Base-by-base conservation (phyloP, 108 stramenopile genomes). In the Fragilariopsis cylindrus region DNA sequence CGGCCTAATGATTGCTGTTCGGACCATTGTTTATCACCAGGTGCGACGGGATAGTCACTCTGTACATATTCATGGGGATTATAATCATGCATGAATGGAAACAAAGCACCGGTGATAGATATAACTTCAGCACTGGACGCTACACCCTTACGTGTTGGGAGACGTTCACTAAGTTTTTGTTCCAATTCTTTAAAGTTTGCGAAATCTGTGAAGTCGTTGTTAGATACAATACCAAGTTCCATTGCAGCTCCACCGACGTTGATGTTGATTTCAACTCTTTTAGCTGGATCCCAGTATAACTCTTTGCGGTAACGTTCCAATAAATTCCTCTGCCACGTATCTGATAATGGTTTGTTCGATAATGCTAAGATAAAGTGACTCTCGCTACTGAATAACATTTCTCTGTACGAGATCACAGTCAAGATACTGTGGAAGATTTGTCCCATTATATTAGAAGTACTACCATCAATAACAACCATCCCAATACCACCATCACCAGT, bases 1-100 rank as follows among this genome's bases (percentile, higher is more conserved):
- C 77, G 81, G 9, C 85, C 92, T 44, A 90, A 55, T 8, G 92
- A 82, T 18, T 87, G 73, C 72, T 93, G 92, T 47, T 77, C 54
- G 30, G 79, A 62, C 72, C 83, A 93, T 54, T 93, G 92, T 40
- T 85, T 76, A 47, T 84, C 49, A 39, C 87, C 79, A 18, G 72
- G 78, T 43, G 55, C 50, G 6, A 48, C 58, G 5, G 48, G 44
- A 48, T 72, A 79, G n/a, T 73, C 41, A 4, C 52, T 49, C 8
- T 72, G 71, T 13, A 15, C 39, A 39, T 56, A 65, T 3, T 65
- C 41, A 4, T 43, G 19, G n/a, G 65, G 72, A 41, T 79, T 41
- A 40, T 21, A 69, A 13, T 69, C 60, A 9, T 79, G 16, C 47
- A 69, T 54, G 60, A 62, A 79, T 45, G 68, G 65, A 16, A 53